Evolutionary conservation across 805 yeast species (phyloP).

Genomic region (Myxozyma neglecta): DNA sequence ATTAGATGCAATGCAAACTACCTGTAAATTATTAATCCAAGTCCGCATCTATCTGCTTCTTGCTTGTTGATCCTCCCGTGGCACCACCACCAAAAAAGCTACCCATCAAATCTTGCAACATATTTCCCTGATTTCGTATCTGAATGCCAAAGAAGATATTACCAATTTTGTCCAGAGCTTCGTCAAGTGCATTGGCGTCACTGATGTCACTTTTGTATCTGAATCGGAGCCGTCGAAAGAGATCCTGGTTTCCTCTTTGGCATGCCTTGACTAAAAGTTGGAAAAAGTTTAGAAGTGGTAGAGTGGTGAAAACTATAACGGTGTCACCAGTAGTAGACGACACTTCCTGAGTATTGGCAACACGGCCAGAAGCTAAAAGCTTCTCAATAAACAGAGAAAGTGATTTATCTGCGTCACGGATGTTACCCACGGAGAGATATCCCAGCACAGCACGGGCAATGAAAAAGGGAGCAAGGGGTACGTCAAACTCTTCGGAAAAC

Average conservation of each 20-base stretch:
- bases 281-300: conserved; percentile 62
- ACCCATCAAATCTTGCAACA: conserved; percentile 75
- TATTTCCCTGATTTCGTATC: conserved; percentile 54
- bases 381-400: conserved; percentile 42
- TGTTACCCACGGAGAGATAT: conserved; percentile 66
- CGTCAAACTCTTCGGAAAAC: conserved; percentile 42
- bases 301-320: conserved; percentile 43
- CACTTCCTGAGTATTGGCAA: conserved; percentile 5
- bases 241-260: conserved; percentile 52
- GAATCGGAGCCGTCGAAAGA: conserved; percentile 54
- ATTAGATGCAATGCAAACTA: background rate
- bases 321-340: conserved; percentile 34
- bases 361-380: conserved; percentile 36
- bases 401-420: conserved; percentile 56
- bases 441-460: conserved; percentile 67
- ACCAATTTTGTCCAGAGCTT: conserved; percentile 59
- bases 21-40: background rate
- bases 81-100: conserved; percentile 48
- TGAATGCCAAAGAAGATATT: conserved; percentile 59
- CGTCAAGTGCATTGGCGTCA: conserved; percentile 42
- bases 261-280: conserved; percentile 65
- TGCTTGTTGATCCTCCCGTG: background rate
- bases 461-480: conserved; percentile 40
- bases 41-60: background rate
- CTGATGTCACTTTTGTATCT: conserved; percentile 48